A percentile compares a stretch with the other conserved stretches of the same genome.
These are phyloP conservation scores for Macrophomina pseudophaseolina DNA, from an alignment of 2,329 filamentous ascomycete species.

Conservation along the genomic window DNA sequence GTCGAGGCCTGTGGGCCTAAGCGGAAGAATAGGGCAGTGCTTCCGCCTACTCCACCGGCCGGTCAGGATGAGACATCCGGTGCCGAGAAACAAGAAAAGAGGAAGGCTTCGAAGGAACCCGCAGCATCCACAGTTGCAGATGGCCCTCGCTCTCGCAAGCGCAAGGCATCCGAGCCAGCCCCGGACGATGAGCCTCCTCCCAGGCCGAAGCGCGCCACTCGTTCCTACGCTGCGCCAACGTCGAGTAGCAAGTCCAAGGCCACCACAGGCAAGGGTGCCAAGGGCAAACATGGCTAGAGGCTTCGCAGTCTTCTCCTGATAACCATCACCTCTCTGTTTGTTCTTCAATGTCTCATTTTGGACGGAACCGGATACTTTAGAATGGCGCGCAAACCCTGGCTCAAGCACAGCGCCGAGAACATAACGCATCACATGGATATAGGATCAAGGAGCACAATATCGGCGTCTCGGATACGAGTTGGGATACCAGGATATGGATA, in stretches of 20 bases:
- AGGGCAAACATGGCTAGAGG: conserved; percentile 11
- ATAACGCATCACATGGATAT: neutral
- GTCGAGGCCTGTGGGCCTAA: neutral
- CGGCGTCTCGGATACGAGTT: neutral
- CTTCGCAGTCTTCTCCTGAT: neutral
- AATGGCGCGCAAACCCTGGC: neutral
- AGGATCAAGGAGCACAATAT: neutral
- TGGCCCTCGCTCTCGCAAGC: conserved; percentile 36
- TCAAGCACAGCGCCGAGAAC: neutral
- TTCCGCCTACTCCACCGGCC: conserved; percentile 19
- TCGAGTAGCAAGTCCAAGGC: conserved; percentile 41
- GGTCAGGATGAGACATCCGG: conserved; percentile 2
- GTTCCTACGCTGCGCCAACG: conserved; percentile 44
- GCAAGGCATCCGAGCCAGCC: conserved; percentile 37
- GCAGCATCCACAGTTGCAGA: conserved; percentile 3
- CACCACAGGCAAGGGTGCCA: neutral
- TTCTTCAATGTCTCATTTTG: conserved; percentile 1
- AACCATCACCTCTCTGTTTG: neutral
- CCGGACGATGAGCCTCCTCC: conserved; percentile 31
- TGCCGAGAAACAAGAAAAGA: conserved; percentile 22
- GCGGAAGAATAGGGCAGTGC: conserved; percentile 13
- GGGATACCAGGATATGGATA: conserved; percentile 10
- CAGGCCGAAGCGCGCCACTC: conserved; percentile 37
- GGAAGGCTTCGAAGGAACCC: conserved; percentile 7
- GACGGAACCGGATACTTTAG: neutral